Conservation (phyloP, 2,329 filamentous ascomycete genomes). For the Aureobasidium sp. region DNA sequence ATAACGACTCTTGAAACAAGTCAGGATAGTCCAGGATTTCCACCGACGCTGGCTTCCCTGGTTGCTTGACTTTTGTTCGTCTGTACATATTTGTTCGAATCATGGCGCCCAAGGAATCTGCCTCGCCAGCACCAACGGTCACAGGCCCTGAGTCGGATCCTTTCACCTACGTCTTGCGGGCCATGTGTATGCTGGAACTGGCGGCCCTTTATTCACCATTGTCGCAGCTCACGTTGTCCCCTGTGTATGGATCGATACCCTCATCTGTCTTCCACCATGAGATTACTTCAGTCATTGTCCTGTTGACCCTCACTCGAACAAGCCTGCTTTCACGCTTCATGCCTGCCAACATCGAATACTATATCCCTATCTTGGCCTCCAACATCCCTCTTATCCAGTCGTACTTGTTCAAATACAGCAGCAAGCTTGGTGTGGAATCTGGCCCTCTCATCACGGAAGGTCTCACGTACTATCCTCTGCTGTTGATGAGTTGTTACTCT, state of each 20-base stretch:
- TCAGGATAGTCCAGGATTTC: background rate
- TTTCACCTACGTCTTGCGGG: constrained; percentile 28
- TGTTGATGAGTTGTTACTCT: constrained; percentile 35
- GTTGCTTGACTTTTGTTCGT: background rate
- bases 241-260: constrained; percentile 82
- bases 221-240: constrained; percentile 70
- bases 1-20: background rate
- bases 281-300: constrained; percentile 27
- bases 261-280: constrained; percentile 66
- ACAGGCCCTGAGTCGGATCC: background rate
- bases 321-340: background rate
- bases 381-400: constrained; percentile 69
- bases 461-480: constrained; percentile 56
- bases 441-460: constrained; percentile 72
- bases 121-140: background rate
- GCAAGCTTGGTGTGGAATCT: constrained; percentile 56
- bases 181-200: constrained; percentile 37
- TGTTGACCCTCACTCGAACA: constrained; percentile 1
- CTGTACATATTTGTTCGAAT: background rate
- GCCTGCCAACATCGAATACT: constrained; percentile 31
- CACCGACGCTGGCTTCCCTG: background rate
- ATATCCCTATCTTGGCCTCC: constrained; percentile 67
- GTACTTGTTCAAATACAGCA: constrained; percentile 61
- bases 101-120: background rate
- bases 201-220: constrained; percentile 61